Evolutionary conservation across 2,329 filamentous ascomycete species (phyloP).

Genomic region (Diaporthe citri): DNA sequence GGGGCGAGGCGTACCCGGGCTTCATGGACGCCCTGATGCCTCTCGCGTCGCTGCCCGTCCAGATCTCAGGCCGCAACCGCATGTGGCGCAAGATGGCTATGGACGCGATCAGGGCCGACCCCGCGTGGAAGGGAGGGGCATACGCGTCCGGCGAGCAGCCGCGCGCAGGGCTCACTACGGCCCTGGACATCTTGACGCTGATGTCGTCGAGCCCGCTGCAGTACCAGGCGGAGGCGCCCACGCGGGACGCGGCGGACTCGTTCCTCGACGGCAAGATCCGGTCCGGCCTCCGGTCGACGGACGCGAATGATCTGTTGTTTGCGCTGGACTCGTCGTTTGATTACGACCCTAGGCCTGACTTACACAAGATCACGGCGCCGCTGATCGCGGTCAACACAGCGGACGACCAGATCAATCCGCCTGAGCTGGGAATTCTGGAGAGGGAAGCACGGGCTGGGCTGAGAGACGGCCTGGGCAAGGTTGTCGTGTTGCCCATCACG

Average conservation of each 20-base stretch:
- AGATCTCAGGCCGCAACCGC: constrained; percentile 45
- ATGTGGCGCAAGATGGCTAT: constrained; percentile 46
- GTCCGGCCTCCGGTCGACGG: constrained; percentile 26
- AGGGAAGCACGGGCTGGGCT: constrained; percentile 12
- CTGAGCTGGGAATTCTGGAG: constrained; percentile 46
- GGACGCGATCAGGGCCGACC: constrained; percentile 43
- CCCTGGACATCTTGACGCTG: constrained; percentile 42
- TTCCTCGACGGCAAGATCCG: constrained; percentile 41
- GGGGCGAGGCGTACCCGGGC: constrained; percentile 41
- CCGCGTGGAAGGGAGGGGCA: constrained; percentile 42
- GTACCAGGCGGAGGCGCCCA: constrained; percentile 42
- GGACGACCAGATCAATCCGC: constrained; percentile 47
- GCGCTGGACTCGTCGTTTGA: constrained; percentile 43
- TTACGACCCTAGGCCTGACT: constrained; percentile 44
- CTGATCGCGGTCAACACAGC: constrained; percentile 47
- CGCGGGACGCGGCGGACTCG: constrained; percentile 41
- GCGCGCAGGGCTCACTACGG: constrained; percentile 38
- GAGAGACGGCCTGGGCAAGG: constrained; percentile 36
- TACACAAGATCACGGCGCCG: constrained; percentile 43
- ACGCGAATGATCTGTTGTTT: constrained; percentile 44
- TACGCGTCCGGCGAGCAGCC: constrained; percentile 42
- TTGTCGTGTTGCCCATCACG: constrained; percentile 40
- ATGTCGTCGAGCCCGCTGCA: constrained; percentile 44
- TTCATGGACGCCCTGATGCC: constrained; percentile 45
- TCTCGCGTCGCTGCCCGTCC: constrained; percentile 43